Percentiles rank a stretch among this genome's conserved stretches.
Conservation (phyloP, 257 asterid species). For the Euphrasia confusa region DNA sequence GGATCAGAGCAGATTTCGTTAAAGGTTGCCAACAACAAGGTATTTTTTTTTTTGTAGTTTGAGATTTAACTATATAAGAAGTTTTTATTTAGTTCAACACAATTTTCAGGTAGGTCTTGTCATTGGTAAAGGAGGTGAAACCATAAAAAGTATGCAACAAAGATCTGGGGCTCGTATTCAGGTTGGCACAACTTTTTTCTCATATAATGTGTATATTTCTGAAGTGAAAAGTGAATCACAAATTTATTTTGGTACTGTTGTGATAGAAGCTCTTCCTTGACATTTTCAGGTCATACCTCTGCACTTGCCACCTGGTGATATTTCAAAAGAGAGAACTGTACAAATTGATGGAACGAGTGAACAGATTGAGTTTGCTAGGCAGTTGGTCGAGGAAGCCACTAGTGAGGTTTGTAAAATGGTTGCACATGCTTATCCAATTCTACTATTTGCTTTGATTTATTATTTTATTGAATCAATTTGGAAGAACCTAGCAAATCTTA, state of each 20-base stretch:
- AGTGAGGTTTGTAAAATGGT: slow-evolving; percentile 59
- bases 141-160: slow-evolving; percentile 82
- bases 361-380: slow-evolving; percentile 70
- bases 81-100: not conserved
- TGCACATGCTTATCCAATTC: slow-evolving; percentile 11
- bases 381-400: slow-evolving; percentile 61
- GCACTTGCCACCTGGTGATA: slow-evolving; percentile 79
- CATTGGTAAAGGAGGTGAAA: slow-evolving; percentile 93
- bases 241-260: not conserved
- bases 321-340: slow-evolving; percentile 62
- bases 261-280: not conserved
- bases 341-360: slow-evolving; percentile 74
- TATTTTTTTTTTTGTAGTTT: slow-evolving; percentile 9
- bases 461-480: not conserved
- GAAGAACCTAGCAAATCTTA: not conserved
- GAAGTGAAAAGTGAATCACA: not conserved
- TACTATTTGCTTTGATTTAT: slow-evolving; percentile 6
- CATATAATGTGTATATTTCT: not conserved
- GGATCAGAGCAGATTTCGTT: slow-evolving; percentile 61
- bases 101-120: slow-evolving; percentile 79
- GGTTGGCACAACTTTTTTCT: slow-evolving; percentile 30
- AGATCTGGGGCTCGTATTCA: slow-evolving; percentile 83
- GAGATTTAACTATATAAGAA: not conserved
- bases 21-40: slow-evolving; percentile 78
- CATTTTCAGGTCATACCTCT: slow-evolving; percentile 68